Evolutionary conservation across 2,329 filamentous ascomycete species (phyloP).

Genomic region (Alternaria viburni): DNA sequence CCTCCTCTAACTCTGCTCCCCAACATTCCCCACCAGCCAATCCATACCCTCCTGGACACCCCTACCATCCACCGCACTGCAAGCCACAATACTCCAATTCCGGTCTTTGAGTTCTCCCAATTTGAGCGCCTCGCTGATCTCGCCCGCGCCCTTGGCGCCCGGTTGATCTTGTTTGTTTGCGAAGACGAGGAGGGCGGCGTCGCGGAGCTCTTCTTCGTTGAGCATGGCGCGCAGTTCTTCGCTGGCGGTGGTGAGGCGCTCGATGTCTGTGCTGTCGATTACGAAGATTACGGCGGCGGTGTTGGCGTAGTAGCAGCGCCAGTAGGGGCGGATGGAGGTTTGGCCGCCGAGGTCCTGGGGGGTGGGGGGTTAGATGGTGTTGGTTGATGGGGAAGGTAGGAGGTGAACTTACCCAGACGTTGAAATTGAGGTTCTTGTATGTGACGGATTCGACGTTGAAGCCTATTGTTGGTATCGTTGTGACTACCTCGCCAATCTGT

Average conservation of each 20-base stretch:
- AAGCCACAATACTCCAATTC: constrained; percentile 99
- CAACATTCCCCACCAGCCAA: constrained; percentile 79
- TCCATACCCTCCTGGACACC: constrained; percentile 98
- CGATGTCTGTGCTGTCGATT: constrained; percentile 97
- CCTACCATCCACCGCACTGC: constrained; percentile 92
- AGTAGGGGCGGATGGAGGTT: constrained; percentile 98
- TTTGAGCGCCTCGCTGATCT: constrained; percentile 92
- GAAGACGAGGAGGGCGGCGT: constrained; percentile 91
- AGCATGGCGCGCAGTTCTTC: constrained; percentile 95
- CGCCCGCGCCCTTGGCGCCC: constrained; percentile 92
- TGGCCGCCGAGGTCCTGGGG: constrained; percentile 87
- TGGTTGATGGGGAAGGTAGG: not conserved
- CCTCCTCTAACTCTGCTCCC: constrained; percentile 3
- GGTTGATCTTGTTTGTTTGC: constrained; percentile 99
- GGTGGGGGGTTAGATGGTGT: not conserved
- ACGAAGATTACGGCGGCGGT: constrained; percentile 98
- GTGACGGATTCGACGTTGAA: constrained; percentile 99
- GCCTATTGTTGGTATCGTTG: constrained; percentile 97
- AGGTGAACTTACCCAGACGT: constrained; percentile 82
- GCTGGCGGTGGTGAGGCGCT: constrained; percentile 87
- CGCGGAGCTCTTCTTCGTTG: constrained; percentile 94
- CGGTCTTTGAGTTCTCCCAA: constrained; percentile 90
- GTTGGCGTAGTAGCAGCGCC: constrained; percentile 99
- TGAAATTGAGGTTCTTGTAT: constrained; percentile 98
- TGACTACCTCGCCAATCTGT: constrained; percentile 97